These are phyloP conservation scores for Leishmania lainsoni DNA, from an alignment of 208 protist genomes.

Conservation along the genomic window DNA sequence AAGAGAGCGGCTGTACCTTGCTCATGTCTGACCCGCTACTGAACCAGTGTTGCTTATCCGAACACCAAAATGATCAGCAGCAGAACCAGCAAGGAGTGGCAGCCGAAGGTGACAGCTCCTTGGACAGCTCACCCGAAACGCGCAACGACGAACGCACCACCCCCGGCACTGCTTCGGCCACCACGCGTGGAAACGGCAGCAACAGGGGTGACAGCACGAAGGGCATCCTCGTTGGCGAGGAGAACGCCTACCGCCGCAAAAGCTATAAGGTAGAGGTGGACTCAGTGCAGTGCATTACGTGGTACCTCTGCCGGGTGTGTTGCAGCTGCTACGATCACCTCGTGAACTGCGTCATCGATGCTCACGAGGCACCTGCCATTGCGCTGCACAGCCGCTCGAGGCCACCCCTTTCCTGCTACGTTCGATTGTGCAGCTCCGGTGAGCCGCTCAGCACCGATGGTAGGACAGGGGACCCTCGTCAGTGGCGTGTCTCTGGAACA, in stretches of 20 bases:
- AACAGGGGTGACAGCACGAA: not conserved
- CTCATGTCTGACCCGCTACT: not conserved
- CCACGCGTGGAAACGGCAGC: not conserved
- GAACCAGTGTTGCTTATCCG: not conserved
- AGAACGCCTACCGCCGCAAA: slow-evolving; percentile 9
- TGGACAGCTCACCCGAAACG: not conserved
- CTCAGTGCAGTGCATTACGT: slow-evolving; percentile 6
- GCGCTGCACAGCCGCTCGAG: not conserved
- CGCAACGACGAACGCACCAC: not conserved
- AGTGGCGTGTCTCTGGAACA: not conserved
- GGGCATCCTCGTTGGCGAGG: not conserved
- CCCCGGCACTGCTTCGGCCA: not conserved
- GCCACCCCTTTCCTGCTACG: slow-evolving; percentile 21
- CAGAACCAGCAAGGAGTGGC: not conserved
- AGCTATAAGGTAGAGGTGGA: slow-evolving; percentile 25
- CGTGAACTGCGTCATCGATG: slow-evolving; percentile 17
- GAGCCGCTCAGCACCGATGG: not conserved
- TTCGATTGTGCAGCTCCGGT: slow-evolving; percentile 13
- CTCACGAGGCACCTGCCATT: slow-evolving; percentile 16
- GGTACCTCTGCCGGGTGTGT: slow-evolving; percentile 37
- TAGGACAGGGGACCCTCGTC: not conserved
- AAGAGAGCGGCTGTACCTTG: not conserved
- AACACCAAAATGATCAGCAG: not conserved
- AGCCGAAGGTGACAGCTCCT: not conserved
- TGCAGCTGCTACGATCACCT: slow-evolving; percentile 21